Evolutionary conservation across 2,329 filamentous ascomycete species (phyloP), one percentile per base, ranked within the genome.

Genomic region (Sporothrix globosa): DNA sequence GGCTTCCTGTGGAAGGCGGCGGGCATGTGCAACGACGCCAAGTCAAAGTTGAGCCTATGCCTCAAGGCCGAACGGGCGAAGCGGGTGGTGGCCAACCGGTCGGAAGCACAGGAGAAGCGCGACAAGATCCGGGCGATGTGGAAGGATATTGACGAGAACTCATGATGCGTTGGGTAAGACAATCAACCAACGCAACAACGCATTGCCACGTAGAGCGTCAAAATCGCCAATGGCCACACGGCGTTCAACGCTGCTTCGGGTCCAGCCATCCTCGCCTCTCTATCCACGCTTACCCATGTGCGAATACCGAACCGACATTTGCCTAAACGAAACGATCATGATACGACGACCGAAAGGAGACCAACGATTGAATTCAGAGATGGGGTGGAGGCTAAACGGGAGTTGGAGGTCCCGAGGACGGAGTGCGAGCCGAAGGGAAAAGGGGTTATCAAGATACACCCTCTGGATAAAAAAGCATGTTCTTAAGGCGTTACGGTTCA

Each of bases 1-100:
- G 96, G 96, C 69, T 99, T 99, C 82, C 82, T 99, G 71, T 94
- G 92, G 88, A 97, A 97, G 81, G 90, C 92, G 1, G 83, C 92
- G 73, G 96, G 96, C 70, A 92, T 91, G 84, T 99, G 96, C 87
- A 98, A 93, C 80, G 87, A 90, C 53, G 87, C 91, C 73, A 99
- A 99, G 81, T 85, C 88, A 54, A 84, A 92, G 71, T 92, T 99
- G 76, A 96, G 92, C 81, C 86, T 88, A 77, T 99, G 96, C 78
- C 86, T 99, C 68, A 88, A 92, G 73, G 89, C 86, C 50, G 92
- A 97, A 80, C 88, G 96, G 77, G 82, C 90, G 67, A 92, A 93
- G 79, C 89, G 90, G 70, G 94, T 94, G 68, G 88, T 87, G 74
- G 83, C 84, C 75, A 98, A 99, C 79, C 88, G 92, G 76, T 86